These are phyloP conservation scores for Globisporangium ultimum DNA, from an alignment of 352 stramenopile species.

Conservation along the genomic window DNA sequence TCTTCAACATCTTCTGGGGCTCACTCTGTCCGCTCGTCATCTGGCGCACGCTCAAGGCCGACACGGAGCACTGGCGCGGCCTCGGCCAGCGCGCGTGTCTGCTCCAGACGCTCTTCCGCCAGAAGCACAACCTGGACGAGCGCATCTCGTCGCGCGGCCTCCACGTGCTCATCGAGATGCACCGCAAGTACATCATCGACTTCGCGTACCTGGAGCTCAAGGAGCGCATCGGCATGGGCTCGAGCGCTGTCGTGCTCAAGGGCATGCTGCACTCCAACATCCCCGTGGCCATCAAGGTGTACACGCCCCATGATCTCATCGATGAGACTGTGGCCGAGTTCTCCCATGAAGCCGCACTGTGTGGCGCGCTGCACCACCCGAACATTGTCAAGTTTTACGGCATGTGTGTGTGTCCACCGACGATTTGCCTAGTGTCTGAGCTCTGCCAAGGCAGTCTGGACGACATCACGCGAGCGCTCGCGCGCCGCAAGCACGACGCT, in stretches of 20 bases:
- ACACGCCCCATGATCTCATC: conserved; percentile 49
- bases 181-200: conserved; percentile 51
- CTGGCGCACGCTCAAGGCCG: conserved; percentile 65
- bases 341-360: conserved; percentile 76
- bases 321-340: conserved; percentile 77
- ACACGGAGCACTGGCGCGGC: conserved; percentile 73
- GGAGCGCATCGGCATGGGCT: conserved; percentile 42
- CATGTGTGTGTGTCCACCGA: conserved; percentile 76
- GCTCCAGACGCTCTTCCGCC: conserved; percentile 48
- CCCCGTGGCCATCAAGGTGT: conserved; percentile 76
- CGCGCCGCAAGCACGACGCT: conserved; percentile 16
- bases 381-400: conserved; percentile 85
- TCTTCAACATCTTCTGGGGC: conserved; percentile 43
- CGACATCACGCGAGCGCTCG: conserved; percentile 30
- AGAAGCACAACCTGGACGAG: conserved; percentile 49
- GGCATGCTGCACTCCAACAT: conserved; percentile 50
- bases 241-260: conserved; percentile 62
- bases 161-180: conserved; percentile 60
- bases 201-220: conserved; percentile 47
- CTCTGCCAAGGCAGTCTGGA: conserved; percentile 45
- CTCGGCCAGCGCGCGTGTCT: conserved; percentile 48
- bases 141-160: conserved; percentile 57
- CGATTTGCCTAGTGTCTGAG: conserved; percentile 69
- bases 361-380: conserved; percentile 60
- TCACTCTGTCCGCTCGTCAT: conserved; percentile 58